Evolutionary conservation across 2,329 filamentous ascomycete genomes (phyloP), one percentile per base, ranked within the genome.

Genomic region (Tolypocladium ovalisporum): DNA sequence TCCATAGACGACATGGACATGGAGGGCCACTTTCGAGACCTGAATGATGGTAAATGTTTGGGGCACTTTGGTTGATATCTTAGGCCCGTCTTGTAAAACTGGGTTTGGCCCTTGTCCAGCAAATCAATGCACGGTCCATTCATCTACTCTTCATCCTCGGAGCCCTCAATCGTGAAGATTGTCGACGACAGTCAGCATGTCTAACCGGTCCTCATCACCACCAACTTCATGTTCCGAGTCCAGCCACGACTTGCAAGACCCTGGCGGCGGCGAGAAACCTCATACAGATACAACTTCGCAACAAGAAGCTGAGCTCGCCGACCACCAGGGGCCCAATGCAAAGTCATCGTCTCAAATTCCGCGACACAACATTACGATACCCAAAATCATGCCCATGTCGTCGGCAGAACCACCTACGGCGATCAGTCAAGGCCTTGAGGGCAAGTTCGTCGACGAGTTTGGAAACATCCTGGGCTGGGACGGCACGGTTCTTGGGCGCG

Each of bases 381-480:
- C 74, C 17, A 74, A 71, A 57, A 75, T 78, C 57, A 64, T 70
- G 2, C 71, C 73, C 12, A 67, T 79, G 29, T 63, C 68, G n/a
- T 63, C 64, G 15, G 65, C 67, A 42, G 68, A 71, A 44, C 59
- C 67, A 59, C 66, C 73, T 53, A 40, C 67, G 52, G 57, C 66
- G 13, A 69, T 76, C 9, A 74, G 73, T 1, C 58, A 65, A 19
- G 75, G 74, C 22, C 73, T 82, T 27, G 72, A 74, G 52, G 79
- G 77, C 47, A 76, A 76, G 60, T 71, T 65, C 42, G 72, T 82
- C 29, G 78, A 82, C 59, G 79, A 82, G 64, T 79, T 79, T 53
- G 80, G 79, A 56, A 81, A 81, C 65, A 72, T 82, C 36, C 65
- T 82, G 19, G 76, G 78, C 58, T 75, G 71, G 59, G 70, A 77